Conservation (phyloP, 768 basidiomycete genomes). For the Boletus sensibilis region DNA sequence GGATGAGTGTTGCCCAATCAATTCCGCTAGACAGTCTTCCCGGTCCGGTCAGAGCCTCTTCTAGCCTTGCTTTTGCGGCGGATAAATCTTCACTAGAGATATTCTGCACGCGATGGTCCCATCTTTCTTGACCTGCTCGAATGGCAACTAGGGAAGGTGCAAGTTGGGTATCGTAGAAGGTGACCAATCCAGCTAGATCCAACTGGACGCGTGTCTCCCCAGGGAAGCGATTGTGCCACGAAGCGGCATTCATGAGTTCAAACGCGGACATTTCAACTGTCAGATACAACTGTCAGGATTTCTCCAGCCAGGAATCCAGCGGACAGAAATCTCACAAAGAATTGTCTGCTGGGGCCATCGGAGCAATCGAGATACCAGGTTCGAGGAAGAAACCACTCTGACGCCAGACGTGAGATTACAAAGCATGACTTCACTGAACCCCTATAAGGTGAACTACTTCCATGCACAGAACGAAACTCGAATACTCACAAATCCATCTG, state of each 20-base stretch:
- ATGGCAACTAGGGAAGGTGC: constrained; percentile 17
- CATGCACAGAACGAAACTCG: background rate
- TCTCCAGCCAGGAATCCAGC: background rate
- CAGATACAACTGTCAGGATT: background rate
- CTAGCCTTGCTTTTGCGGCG: constrained; percentile 2
- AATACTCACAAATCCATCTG: constrained; percentile 44
- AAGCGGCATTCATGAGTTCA: constrained; percentile 19
- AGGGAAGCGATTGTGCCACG: constrained; percentile 27
- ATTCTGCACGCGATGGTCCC: constrained; percentile 19
- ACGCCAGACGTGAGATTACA: constrained; percentile 37
- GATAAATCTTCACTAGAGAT: constrained; percentile 14
- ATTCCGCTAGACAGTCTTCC: constrained; percentile 25
- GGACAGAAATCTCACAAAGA: background rate
- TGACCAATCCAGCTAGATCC: constrained; percentile 14
- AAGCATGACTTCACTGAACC: constrained; percentile 42
- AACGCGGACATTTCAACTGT: background rate
- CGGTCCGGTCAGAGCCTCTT: background rate
- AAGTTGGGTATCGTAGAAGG: constrained; percentile 30
- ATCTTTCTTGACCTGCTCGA: constrained; percentile 16
- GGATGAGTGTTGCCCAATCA: constrained; percentile 32
- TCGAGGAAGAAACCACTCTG: constrained; percentile 37
- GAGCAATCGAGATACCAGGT: constrained; percentile 20
- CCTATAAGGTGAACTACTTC: background rate
- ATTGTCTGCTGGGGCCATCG: background rate
- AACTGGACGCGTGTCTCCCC: constrained; percentile 29